These are phyloP conservation scores for Malus fusca DNA, from an alignment of 306 rosid genomes.

Conservation along the genomic window DNA sequence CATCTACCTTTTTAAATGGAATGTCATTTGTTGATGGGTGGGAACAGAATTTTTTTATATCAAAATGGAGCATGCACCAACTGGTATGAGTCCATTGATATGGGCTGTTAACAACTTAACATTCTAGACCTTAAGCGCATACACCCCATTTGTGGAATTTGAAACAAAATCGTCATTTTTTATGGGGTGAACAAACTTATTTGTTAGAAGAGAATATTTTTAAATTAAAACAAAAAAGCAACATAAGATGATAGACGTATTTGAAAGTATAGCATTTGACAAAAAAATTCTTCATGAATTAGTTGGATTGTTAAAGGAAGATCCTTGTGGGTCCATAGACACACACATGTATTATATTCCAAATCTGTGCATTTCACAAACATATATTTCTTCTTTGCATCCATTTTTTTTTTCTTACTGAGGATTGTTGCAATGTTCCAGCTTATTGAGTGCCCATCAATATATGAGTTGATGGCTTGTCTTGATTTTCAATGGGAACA, in stretches of 20 bases:
- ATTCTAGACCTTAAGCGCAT: neutral
- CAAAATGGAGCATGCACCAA: slow-evolving; percentile 99
- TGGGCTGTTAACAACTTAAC: neutral
- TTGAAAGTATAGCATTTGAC: neutral
- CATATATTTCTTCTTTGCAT: neutral
- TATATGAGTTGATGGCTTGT: slow-evolving; percentile 73
- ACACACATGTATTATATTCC: neutral
- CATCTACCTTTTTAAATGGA: slow-evolving; percentile 78
- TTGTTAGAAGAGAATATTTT: neutral
- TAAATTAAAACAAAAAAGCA: neutral
- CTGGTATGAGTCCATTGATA: slow-evolving; percentile 49
- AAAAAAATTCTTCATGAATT: neutral
- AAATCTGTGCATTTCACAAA: neutral
- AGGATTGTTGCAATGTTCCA: slow-evolving; percentile 35
- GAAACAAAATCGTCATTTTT: neutral
- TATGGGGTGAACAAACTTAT: neutral
- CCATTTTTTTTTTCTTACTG: neutral
- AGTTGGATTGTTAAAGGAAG: neutral
- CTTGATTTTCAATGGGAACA: slow-evolving; percentile 65
- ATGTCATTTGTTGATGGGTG: slow-evolving; percentile 95
- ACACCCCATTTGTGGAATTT: neutral
- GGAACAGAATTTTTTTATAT: slow-evolving; percentile 77
- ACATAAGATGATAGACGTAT: neutral
- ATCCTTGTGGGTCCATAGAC: neutral
- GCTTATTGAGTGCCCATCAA: slow-evolving; percentile 92